Base-by-base conservation (phyloP, 345 rosid species). In the Kernera saxatilis region DNA sequence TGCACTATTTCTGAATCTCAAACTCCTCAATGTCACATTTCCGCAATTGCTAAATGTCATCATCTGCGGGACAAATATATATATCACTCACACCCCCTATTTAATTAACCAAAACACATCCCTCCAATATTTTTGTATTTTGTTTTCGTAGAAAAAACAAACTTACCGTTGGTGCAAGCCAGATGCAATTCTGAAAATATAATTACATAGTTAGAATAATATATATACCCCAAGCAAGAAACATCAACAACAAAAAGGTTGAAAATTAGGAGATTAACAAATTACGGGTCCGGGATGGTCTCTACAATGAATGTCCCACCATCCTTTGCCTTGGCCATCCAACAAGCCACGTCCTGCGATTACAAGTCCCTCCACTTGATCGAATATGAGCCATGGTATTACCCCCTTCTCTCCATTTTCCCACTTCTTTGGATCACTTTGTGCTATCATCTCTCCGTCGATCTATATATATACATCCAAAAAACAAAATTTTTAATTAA, bases 291-390 rank as follows among this genome's bases (percentile, higher is more conserved):
- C 51, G 13, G 77, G 66, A 35, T 73, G 66, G 59, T 73, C 48
- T 73, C 77, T 45, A 46, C 77, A 73, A 46, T 73, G 77, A 65
- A 64, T 62, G 33, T 76, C 29, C 87, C 86, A 83, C 86, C 81
- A 83, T 5, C 12, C 13, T 7, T 40, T 17, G 23, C 86, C 87
- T 29, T 65, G 82, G 6, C 83, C 87, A 10, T 84, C 75, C 19
- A 84, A 60, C 13, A 8, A n/a, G n/a, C 87, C 82, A 1, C 57
- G 33, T 17, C 79, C 84, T 3, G 39, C 18, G 23, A 83, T n/a
- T 15, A 14, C 48, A 54, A 81, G 71, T 40, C 79, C 76, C 1
- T 17, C 33, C 12, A 83, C 70, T 33, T 50, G 54, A 0, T 32
- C 49, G 23, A 77, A 81, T 39, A 29, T 51, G 27, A 83, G 17